Base-by-base conservation (phyloP, 2,329 filamentous ascomycete genomes). In the Monosporascus ibericus region DNA sequence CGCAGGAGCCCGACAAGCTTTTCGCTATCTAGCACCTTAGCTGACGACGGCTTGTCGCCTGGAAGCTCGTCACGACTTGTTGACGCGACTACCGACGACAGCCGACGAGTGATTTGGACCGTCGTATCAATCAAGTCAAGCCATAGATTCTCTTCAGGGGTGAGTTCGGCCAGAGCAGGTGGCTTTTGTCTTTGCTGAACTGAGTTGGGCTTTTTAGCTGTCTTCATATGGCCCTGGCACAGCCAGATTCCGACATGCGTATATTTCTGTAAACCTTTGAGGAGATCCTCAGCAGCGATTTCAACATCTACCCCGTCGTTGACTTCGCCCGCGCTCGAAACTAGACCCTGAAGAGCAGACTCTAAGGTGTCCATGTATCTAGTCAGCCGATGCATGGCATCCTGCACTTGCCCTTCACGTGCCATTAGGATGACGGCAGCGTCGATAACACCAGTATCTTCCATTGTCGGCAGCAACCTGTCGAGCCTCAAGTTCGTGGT, bases 231-330 rank as follows among this genome's bases (percentile, higher is more conserved):
- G 1, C 87, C 84, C 69, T 95, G 90, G 62, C 94, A 97, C 14
- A 99, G 76, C 94, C 94, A 99, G 48, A 95, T 92, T 15, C 95
- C 94, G 1, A 99, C 90, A 58, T 91, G 86, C 1, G 87, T 84
- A 70, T 96, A 97, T 67, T 95, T 96, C 55, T 95, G 86, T 18
- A 99, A 73, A 1, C 87, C 85, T 52, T 84, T 81, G 4, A 96
- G 76, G 1, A 96, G 76, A 52, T 92, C 87, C 52, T 87, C 81
- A 0, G 87, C 82, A 0, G 87, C 81, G 56, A 86, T 82, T 54
- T 84, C 80, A 2, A 85, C 56, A 34, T 73, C 65, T 2, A 74
- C 70, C 1, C 77, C 72, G 52, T 86, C 79, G 2, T 77, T 76
- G 27, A 79, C 78, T 1, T 84, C 77, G 5, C 75, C 72, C 0